phyloP scores from a whole-genome alignment of 768 basidiomycete genomes.

The Rhodotorula sphaerocarpa region DNA sequence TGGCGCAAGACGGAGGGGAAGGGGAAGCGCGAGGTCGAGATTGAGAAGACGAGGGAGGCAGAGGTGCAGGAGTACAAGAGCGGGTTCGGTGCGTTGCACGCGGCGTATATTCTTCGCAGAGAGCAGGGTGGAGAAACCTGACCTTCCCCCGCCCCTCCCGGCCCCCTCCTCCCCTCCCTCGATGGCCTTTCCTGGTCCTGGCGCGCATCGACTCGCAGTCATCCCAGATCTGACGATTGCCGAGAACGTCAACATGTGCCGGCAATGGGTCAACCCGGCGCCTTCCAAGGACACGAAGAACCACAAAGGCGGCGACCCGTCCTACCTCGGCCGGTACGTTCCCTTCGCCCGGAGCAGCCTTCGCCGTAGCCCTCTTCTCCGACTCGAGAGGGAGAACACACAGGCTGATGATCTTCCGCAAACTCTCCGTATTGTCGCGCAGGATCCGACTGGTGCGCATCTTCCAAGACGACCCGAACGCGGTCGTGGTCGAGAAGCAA shows the following conservation, averaged over 20 bases:
- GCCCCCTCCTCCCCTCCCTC: too few species aligned
- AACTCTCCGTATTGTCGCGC: too few species aligned
- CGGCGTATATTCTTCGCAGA: neutral
- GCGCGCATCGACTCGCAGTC: conserved; percentile 9
- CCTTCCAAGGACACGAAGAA: conserved; percentile 18
- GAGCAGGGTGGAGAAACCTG: neutral
- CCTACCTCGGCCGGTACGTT: conserved; percentile 27
- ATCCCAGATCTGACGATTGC: conserved; percentile 29
- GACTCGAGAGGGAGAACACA: too few species aligned
- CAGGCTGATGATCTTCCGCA: neutral
- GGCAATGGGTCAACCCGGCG: conserved; percentile 28
- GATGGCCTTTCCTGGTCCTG: neutral
- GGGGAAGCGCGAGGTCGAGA: conserved; percentile 30
- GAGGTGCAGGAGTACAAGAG: conserved; percentile 27
- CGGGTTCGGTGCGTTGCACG: conserved; percentile 21
- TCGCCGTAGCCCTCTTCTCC: too few species aligned
- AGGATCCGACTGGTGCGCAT: conserved; percentile 33
- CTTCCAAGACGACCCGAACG: conserved; percentile 14
- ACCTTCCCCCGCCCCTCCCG: neutral
- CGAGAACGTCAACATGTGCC: conserved; percentile 30
- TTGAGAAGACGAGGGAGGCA: conserved; percentile 17
- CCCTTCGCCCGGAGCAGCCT: too few species aligned
- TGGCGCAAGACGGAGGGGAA: conserved; percentile 34
- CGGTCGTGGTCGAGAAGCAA: conserved; percentile 15
- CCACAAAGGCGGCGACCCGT: conserved; percentile 33